Percentiles rank a stretch among this genome's conserved stretches.
These are phyloP conservation scores for Ensete ventricosum DNA, from an alignment of 176 grass and related monocot genomes.

Conservation along the genomic window DNA sequence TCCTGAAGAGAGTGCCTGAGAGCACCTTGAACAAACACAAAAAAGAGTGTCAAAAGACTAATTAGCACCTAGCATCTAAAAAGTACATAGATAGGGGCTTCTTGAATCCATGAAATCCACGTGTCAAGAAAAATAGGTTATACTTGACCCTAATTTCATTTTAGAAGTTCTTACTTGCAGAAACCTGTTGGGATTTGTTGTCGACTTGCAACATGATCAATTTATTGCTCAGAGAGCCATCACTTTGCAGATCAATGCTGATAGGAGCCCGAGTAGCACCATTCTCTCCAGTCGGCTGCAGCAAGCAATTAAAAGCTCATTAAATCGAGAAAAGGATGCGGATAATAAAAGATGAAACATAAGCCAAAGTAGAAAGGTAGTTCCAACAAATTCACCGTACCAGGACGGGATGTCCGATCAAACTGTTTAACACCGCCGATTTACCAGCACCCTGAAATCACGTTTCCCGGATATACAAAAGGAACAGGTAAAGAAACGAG, in stretches of 20 bases:
- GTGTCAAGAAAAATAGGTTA: background rate
- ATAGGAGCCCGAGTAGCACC: conserved; percentile 70
- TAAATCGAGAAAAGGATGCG: background rate
- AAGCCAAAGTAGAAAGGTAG: background rate
- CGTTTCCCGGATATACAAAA: background rate
- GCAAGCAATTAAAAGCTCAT: background rate
- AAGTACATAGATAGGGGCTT: background rate
- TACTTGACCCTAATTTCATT: too few species aligned
- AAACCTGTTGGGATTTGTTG: conserved; percentile 76
- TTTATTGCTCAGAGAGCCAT: conserved; percentile 59
- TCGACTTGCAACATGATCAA: conserved; percentile 60
- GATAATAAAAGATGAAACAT: background rate
- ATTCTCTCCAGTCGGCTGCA: conserved; percentile 85
- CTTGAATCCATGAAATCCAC: background rate
- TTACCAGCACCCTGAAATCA: conserved; percentile 61
- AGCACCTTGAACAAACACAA: conserved; percentile 41
- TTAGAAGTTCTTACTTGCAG: conserved; percentile 54
- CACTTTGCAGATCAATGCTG: conserved; percentile 53
- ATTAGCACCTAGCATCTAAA: background rate
- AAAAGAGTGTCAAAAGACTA: background rate
- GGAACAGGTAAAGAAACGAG: conserved; percentile 1
- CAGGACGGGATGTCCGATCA: conserved; percentile 81
- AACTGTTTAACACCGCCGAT: conserved; percentile 72
- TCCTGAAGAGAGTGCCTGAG: conserved; percentile 83
- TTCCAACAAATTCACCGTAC: conserved; percentile 23